A percentile compares a stretch with the other conserved stretches of the same genome.
These are phyloP conservation scores for Apiospora sp. DNA, from an alignment of 2,329 filamentous ascomycete species.

Conservation along the genomic window DNA sequence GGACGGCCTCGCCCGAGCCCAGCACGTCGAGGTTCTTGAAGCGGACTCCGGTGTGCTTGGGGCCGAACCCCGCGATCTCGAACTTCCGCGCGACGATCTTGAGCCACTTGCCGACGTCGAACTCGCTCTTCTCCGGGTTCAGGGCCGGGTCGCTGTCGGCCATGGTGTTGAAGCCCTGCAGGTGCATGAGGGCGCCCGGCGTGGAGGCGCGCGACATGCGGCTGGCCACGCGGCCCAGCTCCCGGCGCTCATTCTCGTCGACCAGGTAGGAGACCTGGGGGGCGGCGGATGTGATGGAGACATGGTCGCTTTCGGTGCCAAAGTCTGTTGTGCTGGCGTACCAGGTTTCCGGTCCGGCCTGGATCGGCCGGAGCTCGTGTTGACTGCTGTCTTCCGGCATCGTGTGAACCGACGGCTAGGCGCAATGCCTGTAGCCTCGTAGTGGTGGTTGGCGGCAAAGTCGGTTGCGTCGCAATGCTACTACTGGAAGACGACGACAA, in stretches of 20 bases:
- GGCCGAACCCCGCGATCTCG: not conserved
- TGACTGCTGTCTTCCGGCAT: not conserved
- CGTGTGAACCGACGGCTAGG: not conserved
- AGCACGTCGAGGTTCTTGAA: constrained; percentile 13
- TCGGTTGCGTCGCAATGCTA: not conserved
- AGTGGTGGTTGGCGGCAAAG: not conserved
- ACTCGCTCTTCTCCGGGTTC: constrained; percentile 10
- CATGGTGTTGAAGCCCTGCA: constrained; percentile 7
- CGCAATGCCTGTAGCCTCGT: constrained; percentile 2
- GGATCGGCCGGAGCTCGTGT: not conserved
- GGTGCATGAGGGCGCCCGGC: not conserved
- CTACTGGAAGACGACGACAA: not conserved
- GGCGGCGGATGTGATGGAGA: not conserved
- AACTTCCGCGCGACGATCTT: constrained; percentile 3
- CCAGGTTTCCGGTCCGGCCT: not conserved
- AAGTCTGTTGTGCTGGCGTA: constrained; percentile 12
- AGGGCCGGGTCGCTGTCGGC: constrained; percentile 18
- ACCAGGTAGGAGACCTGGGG: not conserved
- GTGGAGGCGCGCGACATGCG: constrained; percentile 3
- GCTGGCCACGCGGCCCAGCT: constrained; percentile 10
- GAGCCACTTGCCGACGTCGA: constrained; percentile 21
- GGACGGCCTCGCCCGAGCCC: constrained; percentile 22
- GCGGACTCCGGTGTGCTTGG: constrained; percentile 7
- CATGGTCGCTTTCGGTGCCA: not conserved
- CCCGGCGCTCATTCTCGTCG: constrained; percentile 7